Percentiles rank a stretch among this genome's conserved stretches.
Evolutionary conservation across 1,284 basidiomycete species (phyloP).

Genomic region (Marasmius fiardii): DNA sequence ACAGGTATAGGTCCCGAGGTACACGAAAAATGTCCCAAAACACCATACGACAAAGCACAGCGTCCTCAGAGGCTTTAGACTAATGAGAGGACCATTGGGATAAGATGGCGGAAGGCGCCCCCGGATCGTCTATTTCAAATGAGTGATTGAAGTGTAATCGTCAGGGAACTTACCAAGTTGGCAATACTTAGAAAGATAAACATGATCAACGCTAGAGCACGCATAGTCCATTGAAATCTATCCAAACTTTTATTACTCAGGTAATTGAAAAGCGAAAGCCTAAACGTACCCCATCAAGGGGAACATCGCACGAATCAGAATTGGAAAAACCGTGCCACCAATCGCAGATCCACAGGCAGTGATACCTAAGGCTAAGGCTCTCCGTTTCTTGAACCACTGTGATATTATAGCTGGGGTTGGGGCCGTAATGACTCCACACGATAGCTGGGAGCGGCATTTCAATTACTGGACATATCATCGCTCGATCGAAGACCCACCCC

Average conservation of each 20-base stretch:
- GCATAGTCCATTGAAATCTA: slow-evolving; percentile 1
- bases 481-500: no score
- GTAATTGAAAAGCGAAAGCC: not conserved
- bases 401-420: not conserved
- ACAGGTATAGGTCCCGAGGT: not conserved
- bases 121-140: no score
- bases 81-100: not conserved
- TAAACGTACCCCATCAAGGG: not conserved
- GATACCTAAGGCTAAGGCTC: not conserved
- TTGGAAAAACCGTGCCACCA: not conserved
- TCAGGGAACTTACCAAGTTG: not conserved
- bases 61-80: not conserved
- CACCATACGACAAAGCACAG: not conserved
- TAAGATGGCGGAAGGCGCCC: not conserved
- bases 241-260: not conserved
- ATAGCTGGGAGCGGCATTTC: no score
- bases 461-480: no score
- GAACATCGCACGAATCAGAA: not conserved
- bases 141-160: no score
- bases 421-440: not conserved
- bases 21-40: not conserved
- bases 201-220: not conserved
- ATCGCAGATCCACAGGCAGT: not conserved
- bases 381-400: not conserved
- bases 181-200: not conserved